Evolutionary conservation across 2,329 filamentous ascomycete species (phyloP).

Genomic region (Tolypocladium cylindrosporum): DNA sequence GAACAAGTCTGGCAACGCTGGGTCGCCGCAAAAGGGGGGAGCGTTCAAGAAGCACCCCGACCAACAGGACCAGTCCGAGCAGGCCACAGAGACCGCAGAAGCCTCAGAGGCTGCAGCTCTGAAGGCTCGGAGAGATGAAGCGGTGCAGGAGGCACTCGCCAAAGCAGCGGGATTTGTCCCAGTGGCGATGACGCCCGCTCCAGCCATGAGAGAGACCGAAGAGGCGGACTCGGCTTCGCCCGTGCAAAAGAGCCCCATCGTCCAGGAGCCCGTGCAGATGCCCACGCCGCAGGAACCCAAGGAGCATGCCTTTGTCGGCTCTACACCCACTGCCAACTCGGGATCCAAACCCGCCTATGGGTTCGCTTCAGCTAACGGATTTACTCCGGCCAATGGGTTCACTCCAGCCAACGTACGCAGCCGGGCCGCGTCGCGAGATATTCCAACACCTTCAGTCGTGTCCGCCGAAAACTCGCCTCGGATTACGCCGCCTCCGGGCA

Average conservation of each 20-base stretch:
- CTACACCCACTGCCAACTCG: not conserved
- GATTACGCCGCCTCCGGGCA: slow-evolving; percentile 7
- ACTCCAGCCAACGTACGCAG: slow-evolving; percentile 20
- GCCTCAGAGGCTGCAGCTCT: not conserved
- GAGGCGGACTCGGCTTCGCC: slow-evolving; percentile 1
- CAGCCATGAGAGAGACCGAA: not conserved
- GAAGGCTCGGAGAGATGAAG: not conserved
- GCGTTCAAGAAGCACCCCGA: not conserved
- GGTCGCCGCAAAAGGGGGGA: not conserved
- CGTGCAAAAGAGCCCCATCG: slow-evolving; percentile 6
- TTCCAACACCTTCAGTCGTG: slow-evolving; percentile 16
- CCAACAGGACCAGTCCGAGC: not conserved
- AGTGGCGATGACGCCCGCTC: not conserved
- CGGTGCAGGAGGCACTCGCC: slow-evolving; percentile 2
- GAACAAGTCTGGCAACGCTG: slow-evolving; percentile 1
- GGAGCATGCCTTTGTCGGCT: slow-evolving; percentile 3
- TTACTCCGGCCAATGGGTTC: slow-evolving; percentile 13
- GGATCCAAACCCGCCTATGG: not conserved
- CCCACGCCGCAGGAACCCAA: slow-evolving; percentile 15
- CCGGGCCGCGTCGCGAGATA: slow-evolving; percentile 16
- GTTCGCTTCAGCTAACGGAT: not conserved
- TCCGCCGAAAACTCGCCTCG: slow-evolving; percentile 17
- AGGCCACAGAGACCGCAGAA: not conserved
- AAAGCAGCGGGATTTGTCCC: slow-evolving; percentile 2
- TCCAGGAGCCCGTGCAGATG: slow-evolving; percentile 15